Percentiles rank a stretch among this genome's conserved stretches.
Conservation (phyloP, 768 basidiomycete genomes). For the Amanita pallidorosea region DNA sequence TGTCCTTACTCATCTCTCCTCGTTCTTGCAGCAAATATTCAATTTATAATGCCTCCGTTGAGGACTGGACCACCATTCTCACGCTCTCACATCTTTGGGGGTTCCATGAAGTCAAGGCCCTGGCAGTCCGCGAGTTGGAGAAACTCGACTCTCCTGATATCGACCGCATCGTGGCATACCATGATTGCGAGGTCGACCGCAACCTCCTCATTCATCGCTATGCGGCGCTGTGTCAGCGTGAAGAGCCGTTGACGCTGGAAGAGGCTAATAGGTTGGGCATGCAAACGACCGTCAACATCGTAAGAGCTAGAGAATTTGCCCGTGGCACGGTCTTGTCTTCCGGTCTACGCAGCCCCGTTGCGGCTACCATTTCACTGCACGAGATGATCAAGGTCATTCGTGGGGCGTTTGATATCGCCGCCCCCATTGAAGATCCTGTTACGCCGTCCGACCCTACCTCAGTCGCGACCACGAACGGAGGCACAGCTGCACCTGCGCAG, state of each 20-base stretch:
- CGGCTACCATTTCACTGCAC: constrained; percentile 17
- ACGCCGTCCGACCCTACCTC: not conserved
- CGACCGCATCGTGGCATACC: constrained; percentile 38
- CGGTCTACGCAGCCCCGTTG: constrained; percentile 24
- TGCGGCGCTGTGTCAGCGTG: constrained; percentile 37
- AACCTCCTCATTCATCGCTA: constrained; percentile 42
- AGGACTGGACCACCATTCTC: constrained; percentile 42
- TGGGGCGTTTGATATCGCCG: constrained; percentile 18
- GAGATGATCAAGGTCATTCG: constrained; percentile 25
- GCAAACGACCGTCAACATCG: constrained; percentile 42
- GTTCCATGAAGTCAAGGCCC: constrained; percentile 16
- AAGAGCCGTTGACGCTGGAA: constrained; percentile 35
- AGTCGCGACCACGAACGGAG: not conserved
- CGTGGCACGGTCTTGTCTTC: constrained; percentile 20
- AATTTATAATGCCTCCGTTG: constrained; percentile 21
- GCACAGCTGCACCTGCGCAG: not conserved
- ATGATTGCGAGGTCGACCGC: constrained; percentile 35
- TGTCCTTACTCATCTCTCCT: constrained; percentile 9
- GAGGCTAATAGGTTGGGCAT: constrained; percentile 51
- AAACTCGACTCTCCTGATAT: constrained; percentile 3
- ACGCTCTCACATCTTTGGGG: constrained; percentile 45
- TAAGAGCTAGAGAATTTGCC: constrained; percentile 40
- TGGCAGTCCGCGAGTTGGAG: constrained; percentile 2
- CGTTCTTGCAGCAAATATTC: constrained; percentile 18
- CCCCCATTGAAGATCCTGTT: not conserved